phyloP scores from a whole-genome alignment of 176 grass and related monocot species.

The Bolboschoenus planiculmis region DNA sequence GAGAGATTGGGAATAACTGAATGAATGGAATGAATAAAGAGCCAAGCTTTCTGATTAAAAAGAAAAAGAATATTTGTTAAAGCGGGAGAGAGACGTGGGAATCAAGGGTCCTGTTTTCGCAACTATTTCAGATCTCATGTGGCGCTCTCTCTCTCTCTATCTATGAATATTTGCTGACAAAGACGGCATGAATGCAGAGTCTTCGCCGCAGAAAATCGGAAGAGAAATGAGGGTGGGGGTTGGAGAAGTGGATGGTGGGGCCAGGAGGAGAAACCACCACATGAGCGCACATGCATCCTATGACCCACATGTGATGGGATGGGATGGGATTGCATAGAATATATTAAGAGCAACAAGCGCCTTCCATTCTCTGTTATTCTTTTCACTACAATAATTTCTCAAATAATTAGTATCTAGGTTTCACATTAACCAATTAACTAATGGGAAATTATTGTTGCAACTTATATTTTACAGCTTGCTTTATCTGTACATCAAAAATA shows the following conservation, averaged over 20 bases:
- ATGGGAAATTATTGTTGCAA: too few relatives aligned
- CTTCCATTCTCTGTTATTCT: too few relatives aligned
- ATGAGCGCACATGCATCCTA: slow-evolving; percentile 18
- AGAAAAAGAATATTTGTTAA: slow-evolving; percentile 23
- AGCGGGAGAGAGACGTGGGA: slow-evolving; percentile 14
- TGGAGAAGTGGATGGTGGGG: slow-evolving; percentile 17
- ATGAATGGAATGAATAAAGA: slow-evolving; percentile 2
- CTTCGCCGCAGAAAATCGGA: neutral
- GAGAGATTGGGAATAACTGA: neutral
- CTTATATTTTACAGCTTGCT: too few relatives aligned
- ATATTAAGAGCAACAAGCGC: too few relatives aligned
- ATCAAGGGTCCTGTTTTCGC: slow-evolving; percentile 20
- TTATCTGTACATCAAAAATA: too few relatives aligned
- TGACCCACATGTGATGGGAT: slow-evolving; percentile 19
- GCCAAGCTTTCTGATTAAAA: neutral
- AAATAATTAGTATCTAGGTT: too few relatives aligned
- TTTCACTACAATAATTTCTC: too few relatives aligned
- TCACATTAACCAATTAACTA: too few relatives aligned
- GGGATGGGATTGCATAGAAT: too few relatives aligned
- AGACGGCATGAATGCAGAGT: too few relatives aligned
- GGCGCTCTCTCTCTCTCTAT: neutral
- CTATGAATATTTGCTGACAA: too few relatives aligned
- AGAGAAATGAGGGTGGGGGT: neutral
- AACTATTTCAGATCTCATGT: neutral
- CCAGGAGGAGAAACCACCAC: slow-evolving; percentile 23